Evolutionary conservation across 441 rosid species (phyloP).

Genomic region (Populus tomentosa): DNA sequence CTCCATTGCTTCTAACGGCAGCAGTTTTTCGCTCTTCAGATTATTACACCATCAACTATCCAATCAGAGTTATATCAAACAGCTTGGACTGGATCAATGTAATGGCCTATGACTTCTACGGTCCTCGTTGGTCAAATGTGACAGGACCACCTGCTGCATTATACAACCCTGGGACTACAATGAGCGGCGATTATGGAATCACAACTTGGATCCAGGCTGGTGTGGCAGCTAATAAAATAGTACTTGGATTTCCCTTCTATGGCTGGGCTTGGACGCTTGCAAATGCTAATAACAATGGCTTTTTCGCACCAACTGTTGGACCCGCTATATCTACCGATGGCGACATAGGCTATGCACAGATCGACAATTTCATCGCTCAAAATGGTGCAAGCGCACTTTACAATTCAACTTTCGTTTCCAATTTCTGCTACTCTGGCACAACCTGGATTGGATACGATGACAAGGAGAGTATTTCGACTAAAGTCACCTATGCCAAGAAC

Average conservation of each 20-base stretch:
- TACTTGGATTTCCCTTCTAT: constrained; percentile 37
- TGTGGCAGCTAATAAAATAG: constrained; percentile 31
- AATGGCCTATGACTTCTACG: constrained; percentile 64
- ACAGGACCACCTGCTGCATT: constrained; percentile 66
- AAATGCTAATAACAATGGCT: constrained; percentile 30
- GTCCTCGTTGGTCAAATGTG: constrained; percentile 30
- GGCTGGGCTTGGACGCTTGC: constrained; percentile 38
- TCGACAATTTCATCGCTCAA: too few relatives aligned
- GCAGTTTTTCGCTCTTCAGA: constrained; percentile 36
- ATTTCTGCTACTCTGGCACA: constrained; percentile 30
- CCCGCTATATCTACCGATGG: constrained; percentile 16
- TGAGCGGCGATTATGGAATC: constrained; percentile 40
- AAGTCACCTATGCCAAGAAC: constrained; percentile 27
- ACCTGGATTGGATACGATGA: constrained; percentile 39
- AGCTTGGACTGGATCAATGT: constrained; percentile 61
- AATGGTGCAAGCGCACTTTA: constrained; percentile 13
- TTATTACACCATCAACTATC: constrained; percentile 34
- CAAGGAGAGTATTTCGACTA: constrained; percentile 18
- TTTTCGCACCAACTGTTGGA: constrained; percentile 38
- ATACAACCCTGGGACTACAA: constrained; percentile 35
- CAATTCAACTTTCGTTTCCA: constrained; percentile 19
- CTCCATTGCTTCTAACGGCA: constrained; percentile 24
- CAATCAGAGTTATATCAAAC: constrained; percentile 29
- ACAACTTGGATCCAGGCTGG: constrained; percentile 45
- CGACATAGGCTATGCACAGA: constrained; percentile 19